phyloP scores from a whole-genome alignment of 2,329 filamentous ascomycete genomes.

The Neurospora sp. region DNA sequence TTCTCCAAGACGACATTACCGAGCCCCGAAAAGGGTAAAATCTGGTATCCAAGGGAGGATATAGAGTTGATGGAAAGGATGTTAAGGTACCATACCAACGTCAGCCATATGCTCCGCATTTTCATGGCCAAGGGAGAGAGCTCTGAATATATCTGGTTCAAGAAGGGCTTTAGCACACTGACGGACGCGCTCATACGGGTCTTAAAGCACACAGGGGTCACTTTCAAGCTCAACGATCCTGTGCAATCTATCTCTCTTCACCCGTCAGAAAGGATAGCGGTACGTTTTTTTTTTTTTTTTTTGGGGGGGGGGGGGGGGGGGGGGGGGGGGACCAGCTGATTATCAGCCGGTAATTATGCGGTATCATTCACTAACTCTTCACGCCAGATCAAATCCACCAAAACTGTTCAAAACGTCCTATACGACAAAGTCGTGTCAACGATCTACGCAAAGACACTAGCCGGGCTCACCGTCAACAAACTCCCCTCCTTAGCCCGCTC shows the following conservation, averaged over 20 bases:
- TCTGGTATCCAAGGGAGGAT: constrained; percentile 1
- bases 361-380: not conserved
- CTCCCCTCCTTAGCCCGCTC: constrained; percentile 43
- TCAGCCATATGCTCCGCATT: constrained; percentile 9
- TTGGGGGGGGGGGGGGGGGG: too few species aligned
- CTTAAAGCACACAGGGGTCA: constrained; percentile 42
- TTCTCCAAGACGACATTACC: constrained; percentile 21
- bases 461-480: constrained; percentile 24
- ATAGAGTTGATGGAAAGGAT: constrained; percentile 6
- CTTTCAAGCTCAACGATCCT: constrained; percentile 39
- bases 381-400: constrained; percentile 7
- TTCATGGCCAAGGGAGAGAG: constrained; percentile 21
- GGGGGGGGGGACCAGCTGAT: not conserved
- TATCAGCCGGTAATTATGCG: not conserved
- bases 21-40: not conserved
- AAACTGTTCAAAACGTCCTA: constrained; percentile 7
- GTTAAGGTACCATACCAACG: not conserved
- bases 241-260: constrained; percentile 39
- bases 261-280: constrained; percentile 29
- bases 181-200: constrained; percentile 41
- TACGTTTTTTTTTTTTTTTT: constrained; percentile 21
- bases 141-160: constrained; percentile 37
- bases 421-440: constrained; percentile 57
- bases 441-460: constrained; percentile 40
- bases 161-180: constrained; percentile 54